Percentiles rank a stretch among this genome's conserved stretches.
These are phyloP conservation scores for Baudoinia panamericana DNA, from an alignment of 495 filamentous ascomycete species.

Conservation along the genomic window DNA sequence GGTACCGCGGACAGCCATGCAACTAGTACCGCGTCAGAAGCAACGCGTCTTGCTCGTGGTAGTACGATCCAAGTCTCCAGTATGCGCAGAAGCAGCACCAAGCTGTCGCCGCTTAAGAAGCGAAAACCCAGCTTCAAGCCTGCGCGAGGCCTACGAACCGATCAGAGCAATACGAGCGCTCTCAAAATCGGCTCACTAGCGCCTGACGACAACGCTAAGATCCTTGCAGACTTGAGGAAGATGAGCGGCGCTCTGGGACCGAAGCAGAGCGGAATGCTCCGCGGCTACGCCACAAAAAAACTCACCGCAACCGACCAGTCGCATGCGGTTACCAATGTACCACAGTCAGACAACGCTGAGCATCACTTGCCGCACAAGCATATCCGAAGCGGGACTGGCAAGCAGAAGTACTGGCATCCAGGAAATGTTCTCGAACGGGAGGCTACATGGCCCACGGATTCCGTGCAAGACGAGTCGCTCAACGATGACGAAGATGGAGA, in stretches of 20 bases:
- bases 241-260: neutral
- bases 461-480: conserved; percentile 1
- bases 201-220: conserved; percentile 1
- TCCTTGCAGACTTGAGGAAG: neutral
- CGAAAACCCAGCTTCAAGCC: neutral
- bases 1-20: conserved; percentile 2
- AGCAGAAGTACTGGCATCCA: conserved; percentile 11
- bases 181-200: neutral
- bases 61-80: neutral
- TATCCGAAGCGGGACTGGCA: neutral
- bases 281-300: neutral
- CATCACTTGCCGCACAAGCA: conserved; percentile 1
- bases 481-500: conserved; percentile 9
- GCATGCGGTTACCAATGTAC: no score
- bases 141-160: neutral
- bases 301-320: neutral
- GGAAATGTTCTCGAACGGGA: conserved; percentile 6
- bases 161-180: neutral
- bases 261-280: neutral
- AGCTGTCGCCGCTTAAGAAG: neutral
- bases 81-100: neutral
- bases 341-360: no score
- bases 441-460: conserved; percentile 12
- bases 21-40: conserved; percentile 1
- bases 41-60: neutral